Conservation (phyloP, 495 filamentous ascomycete species). For the Daldinia bambusicola region DNA sequence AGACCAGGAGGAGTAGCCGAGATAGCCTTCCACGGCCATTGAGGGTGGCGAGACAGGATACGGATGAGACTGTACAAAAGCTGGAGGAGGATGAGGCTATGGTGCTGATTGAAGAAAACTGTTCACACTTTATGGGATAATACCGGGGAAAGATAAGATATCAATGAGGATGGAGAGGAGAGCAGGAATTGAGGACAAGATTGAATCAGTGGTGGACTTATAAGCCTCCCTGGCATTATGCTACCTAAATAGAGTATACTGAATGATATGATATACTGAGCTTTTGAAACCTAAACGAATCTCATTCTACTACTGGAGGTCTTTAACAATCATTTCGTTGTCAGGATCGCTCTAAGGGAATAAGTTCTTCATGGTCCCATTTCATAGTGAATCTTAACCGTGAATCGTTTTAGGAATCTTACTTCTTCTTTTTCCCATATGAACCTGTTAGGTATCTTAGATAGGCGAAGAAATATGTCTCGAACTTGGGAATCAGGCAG, state of each 20-base stretch:
- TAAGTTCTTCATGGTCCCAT: no score
- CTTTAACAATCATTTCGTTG: not conserved
- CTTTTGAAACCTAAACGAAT: not conserved
- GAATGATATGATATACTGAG: not conserved
- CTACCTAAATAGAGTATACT: not conserved
- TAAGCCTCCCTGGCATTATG: not conserved
- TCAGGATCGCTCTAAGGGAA: no score
- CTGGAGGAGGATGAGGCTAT: not conserved
- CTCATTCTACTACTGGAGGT: not conserved
- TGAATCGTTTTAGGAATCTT: no score
- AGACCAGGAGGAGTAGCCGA: constrained; percentile 18
- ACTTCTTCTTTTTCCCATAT: not conserved
- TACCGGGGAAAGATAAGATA: not conserved
- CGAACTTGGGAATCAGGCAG: no score
- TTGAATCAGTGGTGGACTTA: not conserved
- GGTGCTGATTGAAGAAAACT: not conserved
- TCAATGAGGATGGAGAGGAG: not conserved
- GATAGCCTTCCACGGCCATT: not conserved
- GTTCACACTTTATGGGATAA: not conserved
- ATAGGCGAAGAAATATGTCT: not conserved
- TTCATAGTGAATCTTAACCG: no score
- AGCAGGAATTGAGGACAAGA: not conserved
- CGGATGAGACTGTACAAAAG: constrained; percentile 4
- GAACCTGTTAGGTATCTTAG: not conserved
- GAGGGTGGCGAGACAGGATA: not conserved